Conservation (phyloP, 1,284 basidiomycete genomes). For the Sphagnurus paluster region DNA sequence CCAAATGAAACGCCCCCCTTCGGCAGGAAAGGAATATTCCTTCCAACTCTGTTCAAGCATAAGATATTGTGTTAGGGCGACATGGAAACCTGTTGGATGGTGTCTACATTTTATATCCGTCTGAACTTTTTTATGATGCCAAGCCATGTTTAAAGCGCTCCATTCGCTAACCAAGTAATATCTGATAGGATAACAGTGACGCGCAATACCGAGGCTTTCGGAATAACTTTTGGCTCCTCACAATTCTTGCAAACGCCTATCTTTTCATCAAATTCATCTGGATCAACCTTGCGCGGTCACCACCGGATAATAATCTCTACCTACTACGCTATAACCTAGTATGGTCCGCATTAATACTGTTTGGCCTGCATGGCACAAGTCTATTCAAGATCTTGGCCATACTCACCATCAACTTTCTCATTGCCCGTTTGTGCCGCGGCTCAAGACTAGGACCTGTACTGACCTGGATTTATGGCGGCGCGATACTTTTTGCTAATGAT, state of each 20-base stretch:
- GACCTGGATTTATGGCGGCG: slow-evolving; percentile 79
- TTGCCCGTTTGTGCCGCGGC: slow-evolving; percentile 51
- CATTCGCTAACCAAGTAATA: not conserved
- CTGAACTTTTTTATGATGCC: not conserved
- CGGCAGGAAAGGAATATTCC: too few species aligned
- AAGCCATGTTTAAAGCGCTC: slow-evolving; percentile 7
- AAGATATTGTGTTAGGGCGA: too few species aligned
- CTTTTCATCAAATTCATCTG: slow-evolving; percentile 46
- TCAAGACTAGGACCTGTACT: slow-evolving; percentile 48
- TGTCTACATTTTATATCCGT: too few species aligned
- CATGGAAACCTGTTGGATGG: too few species aligned
- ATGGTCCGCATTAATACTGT: slow-evolving; percentile 71
- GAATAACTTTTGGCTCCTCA: slow-evolving; percentile 65
- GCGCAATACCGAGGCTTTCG: slow-evolving; percentile 84
- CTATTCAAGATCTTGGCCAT: slow-evolving; percentile 79
- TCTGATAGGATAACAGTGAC: slow-evolving; percentile 85
- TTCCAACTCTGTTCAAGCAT: too few species aligned
- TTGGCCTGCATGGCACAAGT: slow-evolving; percentile 87
- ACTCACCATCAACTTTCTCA: slow-evolving; percentile 68
- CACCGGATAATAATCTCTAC: slow-evolving; percentile 34
- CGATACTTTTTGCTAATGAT: slow-evolving; percentile 80
- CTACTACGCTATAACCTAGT: slow-evolving; percentile 57
- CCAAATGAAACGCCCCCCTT: too few species aligned
- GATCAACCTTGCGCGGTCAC: slow-evolving; percentile 15
- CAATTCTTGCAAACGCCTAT: slow-evolving; percentile 50